These are phyloP conservation scores for Neckera pumila DNA, from an alignment of 225 moss, liverwort and hornwort genomes.

Conservation along the genomic window DNA sequence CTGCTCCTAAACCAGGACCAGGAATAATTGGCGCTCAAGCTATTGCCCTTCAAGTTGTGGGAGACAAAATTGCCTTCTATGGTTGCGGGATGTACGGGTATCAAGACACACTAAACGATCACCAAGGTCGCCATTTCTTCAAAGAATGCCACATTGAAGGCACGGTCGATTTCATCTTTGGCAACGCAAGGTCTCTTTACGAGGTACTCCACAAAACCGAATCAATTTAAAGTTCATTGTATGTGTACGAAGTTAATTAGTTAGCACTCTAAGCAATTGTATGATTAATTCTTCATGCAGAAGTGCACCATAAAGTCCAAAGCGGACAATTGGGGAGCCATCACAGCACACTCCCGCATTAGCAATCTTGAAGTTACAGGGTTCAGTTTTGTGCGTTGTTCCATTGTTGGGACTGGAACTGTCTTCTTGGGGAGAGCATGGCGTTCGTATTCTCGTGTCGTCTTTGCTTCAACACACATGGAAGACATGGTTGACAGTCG, in stretches of 20 bases:
- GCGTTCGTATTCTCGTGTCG: slow-evolving; percentile 26
- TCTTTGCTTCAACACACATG: slow-evolving; percentile 29
- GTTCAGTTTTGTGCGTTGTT: slow-evolving; percentile 17
- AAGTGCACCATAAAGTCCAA: slow-evolving; percentile 15
- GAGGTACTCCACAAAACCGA: neutral
- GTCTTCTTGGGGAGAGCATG: slow-evolving; percentile 28
- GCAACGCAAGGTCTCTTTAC: slow-evolving; percentile 25
- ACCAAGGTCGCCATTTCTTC: slow-evolving; percentile 33
- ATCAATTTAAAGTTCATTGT: neutral
- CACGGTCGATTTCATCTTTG: slow-evolving; percentile 32
- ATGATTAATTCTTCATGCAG: neutral
- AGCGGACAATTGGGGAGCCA: slow-evolving; percentile 4
- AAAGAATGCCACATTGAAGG: slow-evolving; percentile 32
- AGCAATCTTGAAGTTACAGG: slow-evolving; percentile 6
- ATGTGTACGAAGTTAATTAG: too few species aligned
- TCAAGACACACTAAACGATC: slow-evolving; percentile 35
- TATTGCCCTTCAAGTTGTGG: slow-evolving; percentile 20
- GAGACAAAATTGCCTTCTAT: slow-evolving; percentile 27
- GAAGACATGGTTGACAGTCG: neutral
- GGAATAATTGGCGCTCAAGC: slow-evolving; percentile 10
- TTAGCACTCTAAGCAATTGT: neutral
- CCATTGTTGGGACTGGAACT: slow-evolving; percentile 9
- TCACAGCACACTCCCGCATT: slow-evolving; percentile 29
- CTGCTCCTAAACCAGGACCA: slow-evolving; percentile 14
- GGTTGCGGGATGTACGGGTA: slow-evolving; percentile 31